These are phyloP conservation scores for Plasmodium malariae DNA, from an alignment of 169 alveolate species.

Conservation along the genomic window DNA sequence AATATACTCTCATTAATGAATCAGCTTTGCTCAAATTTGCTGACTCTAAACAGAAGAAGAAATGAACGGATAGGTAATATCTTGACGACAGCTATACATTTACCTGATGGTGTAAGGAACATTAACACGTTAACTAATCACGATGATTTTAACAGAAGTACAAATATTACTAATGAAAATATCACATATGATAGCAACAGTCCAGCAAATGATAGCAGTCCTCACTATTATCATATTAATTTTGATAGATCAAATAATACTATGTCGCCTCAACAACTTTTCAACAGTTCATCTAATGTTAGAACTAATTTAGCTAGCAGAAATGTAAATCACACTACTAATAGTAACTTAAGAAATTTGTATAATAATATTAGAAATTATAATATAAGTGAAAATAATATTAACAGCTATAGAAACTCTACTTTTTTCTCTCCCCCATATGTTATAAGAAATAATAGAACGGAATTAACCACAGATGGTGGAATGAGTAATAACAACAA, in stretches of 20 bases:
- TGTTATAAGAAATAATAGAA: not conserved
- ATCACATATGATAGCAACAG: not conserved
- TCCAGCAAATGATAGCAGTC: not conserved
- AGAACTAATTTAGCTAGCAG: constrained; percentile 3
- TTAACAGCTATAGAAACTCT: not conserved
- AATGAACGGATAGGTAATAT: constrained; percentile 7
- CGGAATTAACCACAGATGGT: not conserved
- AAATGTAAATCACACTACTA: constrained; percentile 16
- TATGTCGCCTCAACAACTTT: constrained; percentile 3
- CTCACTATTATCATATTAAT: constrained; percentile 31
- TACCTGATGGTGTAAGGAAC: constrained; percentile 39
- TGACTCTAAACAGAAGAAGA: constrained; percentile 27
- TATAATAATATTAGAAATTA: constrained; percentile 65
- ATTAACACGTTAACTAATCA: not conserved
- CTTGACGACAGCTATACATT: not conserved
- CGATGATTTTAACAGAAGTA: constrained; percentile 16
- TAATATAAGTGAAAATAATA: constrained; percentile 50
- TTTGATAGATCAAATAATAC: constrained; percentile 35
- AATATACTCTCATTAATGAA: constrained; percentile 60
- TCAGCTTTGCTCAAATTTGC: constrained; percentile 38
- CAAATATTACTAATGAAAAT: constrained; percentile 15
- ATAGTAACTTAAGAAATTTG: constrained; percentile 51
- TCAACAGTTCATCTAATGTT: constrained; percentile 13
- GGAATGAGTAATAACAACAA: not conserved
- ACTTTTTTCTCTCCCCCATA: not conserved